These are phyloP conservation scores for Dendrostoma leiphaemia DNA, from an alignment of 2,329 filamentous ascomycete species.

Conservation along the genomic window DNA sequence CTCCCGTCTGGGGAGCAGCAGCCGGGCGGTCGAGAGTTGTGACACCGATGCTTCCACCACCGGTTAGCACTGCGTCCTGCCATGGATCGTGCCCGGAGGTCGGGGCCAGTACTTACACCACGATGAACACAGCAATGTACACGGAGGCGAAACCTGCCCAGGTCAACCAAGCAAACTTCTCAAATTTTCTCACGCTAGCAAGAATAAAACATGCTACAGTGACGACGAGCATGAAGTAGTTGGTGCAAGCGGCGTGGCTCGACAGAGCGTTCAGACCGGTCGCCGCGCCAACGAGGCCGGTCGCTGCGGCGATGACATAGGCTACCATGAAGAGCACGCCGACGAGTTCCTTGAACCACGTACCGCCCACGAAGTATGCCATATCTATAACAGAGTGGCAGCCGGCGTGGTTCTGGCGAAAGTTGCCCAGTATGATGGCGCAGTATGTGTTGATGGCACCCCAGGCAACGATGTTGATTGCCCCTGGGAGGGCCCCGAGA, in stretches of 20 bases:
- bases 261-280: slow-evolving; percentile 17
- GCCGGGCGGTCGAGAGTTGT: slow-evolving; percentile 21
- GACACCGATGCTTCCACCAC: slow-evolving; percentile 24
- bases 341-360: slow-evolving; percentile 9
- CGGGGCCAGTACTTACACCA: slow-evolving; percentile 29
- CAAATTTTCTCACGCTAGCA: slow-evolving; percentile 15
- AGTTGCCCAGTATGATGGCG: slow-evolving; percentile 24
- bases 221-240: slow-evolving; percentile 14
- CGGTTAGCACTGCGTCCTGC: background rate
- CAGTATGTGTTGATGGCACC: slow-evolving; percentile 25
- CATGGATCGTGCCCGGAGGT: no score
- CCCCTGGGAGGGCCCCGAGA: slow-evolving; percentile 25
- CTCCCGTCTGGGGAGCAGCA: slow-evolving; percentile 22
- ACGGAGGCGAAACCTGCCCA: slow-evolving; percentile 18
- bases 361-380: slow-evolving; percentile 10
- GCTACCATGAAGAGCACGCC: slow-evolving; percentile 15
- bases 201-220: slow-evolving; percentile 7
- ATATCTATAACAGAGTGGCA: slow-evolving; percentile 22
- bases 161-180: slow-evolving; percentile 19
- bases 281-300: slow-evolving; percentile 13
- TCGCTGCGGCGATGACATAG: slow-evolving; percentile 12
- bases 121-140: slow-evolving; percentile 24
- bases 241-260: slow-evolving; percentile 15
- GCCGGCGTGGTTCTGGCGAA: slow-evolving; percentile 23
- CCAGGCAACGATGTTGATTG: slow-evolving; percentile 26